Conservation (phyloP, 1,284 basidiomycete genomes). For the Rugiboletus extremiorientalis region DNA sequence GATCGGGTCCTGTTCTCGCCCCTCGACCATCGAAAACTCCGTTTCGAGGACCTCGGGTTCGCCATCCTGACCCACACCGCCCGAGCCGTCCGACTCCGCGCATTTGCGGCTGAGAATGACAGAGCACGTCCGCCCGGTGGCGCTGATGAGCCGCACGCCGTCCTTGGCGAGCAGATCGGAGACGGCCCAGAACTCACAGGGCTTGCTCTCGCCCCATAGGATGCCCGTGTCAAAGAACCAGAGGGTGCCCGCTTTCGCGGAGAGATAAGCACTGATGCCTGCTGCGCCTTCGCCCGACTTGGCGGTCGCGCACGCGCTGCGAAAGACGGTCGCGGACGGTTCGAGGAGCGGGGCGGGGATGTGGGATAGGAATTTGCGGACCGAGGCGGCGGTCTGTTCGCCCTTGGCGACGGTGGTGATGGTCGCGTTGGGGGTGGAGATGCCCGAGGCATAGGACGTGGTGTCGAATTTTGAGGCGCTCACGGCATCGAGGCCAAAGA, state of each 20-base stretch:
- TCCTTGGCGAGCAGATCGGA: slow-evolving; percentile 52
- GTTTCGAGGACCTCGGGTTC: slow-evolving; percentile 50
- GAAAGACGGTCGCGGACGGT: slow-evolving; percentile 53
- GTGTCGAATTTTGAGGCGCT: slow-evolving; percentile 42
- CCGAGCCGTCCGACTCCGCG: slow-evolving; percentile 2
- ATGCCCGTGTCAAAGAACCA: slow-evolving; percentile 71
- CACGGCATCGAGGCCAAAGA: slow-evolving; percentile 63
- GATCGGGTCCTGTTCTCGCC: slow-evolving; percentile 63
- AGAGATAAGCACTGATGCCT: slow-evolving; percentile 65
- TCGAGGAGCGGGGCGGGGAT: slow-evolving; percentile 47
- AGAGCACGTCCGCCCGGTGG: slow-evolving; percentile 66
- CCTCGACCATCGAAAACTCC: slow-evolving; percentile 70
- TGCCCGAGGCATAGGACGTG: slow-evolving; percentile 35
- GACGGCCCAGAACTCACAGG: slow-evolving; percentile 74
- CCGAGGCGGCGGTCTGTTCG: slow-evolving; percentile 44
- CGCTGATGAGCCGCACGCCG: slow-evolving; percentile 61
- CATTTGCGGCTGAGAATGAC: slow-evolving; percentile 53
- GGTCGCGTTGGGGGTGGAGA: slow-evolving; percentile 18
- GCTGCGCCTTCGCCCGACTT: slow-evolving; percentile 46
- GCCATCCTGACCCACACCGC: slow-evolving; percentile 29
- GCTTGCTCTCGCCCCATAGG: slow-evolving; percentile 70
- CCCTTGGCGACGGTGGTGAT: slow-evolving; percentile 47
- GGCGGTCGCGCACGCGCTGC: slow-evolving; percentile 44
- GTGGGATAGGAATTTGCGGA: slow-evolving; percentile 54
- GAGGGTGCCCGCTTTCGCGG: slow-evolving; percentile 65